Conservation (phyloP, 2,329 filamentous ascomycete genomes). For the Monilinia fructicola region DNA sequence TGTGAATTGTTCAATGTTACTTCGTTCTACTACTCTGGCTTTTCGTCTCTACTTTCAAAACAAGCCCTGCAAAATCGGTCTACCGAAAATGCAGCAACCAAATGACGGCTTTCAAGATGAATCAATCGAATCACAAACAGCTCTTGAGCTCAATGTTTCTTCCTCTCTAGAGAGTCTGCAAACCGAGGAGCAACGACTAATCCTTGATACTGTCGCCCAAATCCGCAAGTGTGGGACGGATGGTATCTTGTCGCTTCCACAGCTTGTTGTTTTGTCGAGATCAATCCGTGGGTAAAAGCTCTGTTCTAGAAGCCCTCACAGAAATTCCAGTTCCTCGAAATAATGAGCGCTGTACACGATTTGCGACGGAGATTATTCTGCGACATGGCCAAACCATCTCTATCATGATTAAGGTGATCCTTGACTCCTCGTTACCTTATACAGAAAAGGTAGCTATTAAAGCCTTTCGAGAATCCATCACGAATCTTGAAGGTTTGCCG, state of each 20-base stretch:
- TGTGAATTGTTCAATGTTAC: no score
- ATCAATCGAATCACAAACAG: background rate
- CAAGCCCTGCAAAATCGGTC: no score
- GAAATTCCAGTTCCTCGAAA: background rate
- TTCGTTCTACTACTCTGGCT: no score
- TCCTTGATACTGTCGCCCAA: conserved; percentile 17
- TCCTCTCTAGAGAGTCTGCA: conserved; percentile 17
- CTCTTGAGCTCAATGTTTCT: background rate
- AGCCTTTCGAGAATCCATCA: conserved; percentile 2
- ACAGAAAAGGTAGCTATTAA: conserved; percentile 2
- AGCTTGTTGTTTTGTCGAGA: conserved; percentile 19
- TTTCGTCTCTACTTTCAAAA: no score
- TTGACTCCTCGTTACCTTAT: background rate
- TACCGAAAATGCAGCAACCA: no score
- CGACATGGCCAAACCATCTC: background rate
- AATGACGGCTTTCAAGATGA: no score
- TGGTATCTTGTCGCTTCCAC: background rate
- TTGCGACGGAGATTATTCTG: conserved; percentile 17
- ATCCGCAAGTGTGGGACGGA: conserved; percentile 15
- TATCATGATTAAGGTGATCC: conserved; percentile 12
- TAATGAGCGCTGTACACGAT: conserved; percentile 10
- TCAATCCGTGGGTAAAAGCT: conserved; percentile 2
- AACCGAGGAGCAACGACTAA: conserved; percentile 16
- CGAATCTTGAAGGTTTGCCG: conserved; percentile 6
- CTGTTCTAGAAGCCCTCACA: conserved; percentile 2